Conservation (phyloP, 2,329 filamentous ascomycete genomes). For the Diplodia intermedia region DNA sequence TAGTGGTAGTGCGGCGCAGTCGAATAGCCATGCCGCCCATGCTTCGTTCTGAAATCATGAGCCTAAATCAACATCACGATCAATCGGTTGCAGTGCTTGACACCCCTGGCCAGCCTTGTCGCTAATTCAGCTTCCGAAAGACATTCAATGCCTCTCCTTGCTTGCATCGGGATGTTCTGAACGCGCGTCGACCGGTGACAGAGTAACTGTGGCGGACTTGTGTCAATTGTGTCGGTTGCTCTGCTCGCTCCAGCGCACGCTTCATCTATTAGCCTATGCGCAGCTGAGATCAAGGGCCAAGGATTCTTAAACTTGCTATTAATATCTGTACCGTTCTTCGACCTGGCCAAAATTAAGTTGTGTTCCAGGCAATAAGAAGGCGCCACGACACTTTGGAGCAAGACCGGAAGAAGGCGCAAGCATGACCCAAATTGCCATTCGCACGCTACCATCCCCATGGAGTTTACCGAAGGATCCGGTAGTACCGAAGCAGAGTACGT, state of each 20-base stretch:
- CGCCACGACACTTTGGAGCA: conserved; percentile 11
- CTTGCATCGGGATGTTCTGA: not conserved
- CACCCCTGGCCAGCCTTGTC: conserved; percentile 1
- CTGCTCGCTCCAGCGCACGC: not conserved
- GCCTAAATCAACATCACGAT: not conserved
- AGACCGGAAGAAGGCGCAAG: conserved; percentile 4
- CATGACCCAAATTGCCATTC: not conserved
- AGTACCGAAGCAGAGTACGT: conserved; percentile 7
- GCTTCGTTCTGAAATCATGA: not conserved
- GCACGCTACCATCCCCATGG: conserved; percentile 9
- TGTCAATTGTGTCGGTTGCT: not conserved
- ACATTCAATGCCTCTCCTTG: not conserved
- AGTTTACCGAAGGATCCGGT: conserved; percentile 20
- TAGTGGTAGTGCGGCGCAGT: not conserved
- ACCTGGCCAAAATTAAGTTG: not conserved
- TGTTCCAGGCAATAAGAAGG: not conserved
- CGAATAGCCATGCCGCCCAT: not conserved
- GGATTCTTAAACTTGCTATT: not conserved
- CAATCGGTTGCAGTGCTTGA: not conserved
- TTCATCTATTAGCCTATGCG: conserved; percentile 10
- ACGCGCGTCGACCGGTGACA: not conserved
- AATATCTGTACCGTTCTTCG: conserved; percentile 1
- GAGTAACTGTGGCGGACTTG: not conserved
- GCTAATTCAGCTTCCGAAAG: not conserved
- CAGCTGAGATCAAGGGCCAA: not conserved